Evolutionary conservation across 2,329 filamentous ascomycete species (phyloP).

Genomic region (Ceratocystis eucalypticola): DNA sequence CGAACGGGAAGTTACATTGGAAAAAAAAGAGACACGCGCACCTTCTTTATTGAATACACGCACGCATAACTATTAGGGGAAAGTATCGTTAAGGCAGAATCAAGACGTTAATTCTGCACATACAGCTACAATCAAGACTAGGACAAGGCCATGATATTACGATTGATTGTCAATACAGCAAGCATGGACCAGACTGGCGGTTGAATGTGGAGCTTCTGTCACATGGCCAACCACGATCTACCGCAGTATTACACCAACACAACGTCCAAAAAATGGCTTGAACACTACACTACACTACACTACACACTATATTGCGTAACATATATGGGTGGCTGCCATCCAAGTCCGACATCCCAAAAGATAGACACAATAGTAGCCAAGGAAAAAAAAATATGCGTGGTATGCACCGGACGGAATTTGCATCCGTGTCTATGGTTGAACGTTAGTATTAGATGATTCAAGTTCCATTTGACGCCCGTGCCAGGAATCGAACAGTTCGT

Average conservation of each 20-base stretch:
- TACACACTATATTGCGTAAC: background rate
- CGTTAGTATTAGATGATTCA: background rate
- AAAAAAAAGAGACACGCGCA: background rate
- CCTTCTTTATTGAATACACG: background rate
- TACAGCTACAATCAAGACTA: too few relatives aligned
- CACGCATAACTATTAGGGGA: background rate
- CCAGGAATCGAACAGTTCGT: constrained; percentile 3
- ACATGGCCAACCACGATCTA: background rate
- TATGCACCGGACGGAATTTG: constrained; percentile 12
- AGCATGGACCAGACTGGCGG: background rate
- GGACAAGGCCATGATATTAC: background rate
- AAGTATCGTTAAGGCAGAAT: background rate
- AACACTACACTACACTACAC: background rate
- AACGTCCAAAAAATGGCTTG: background rate
- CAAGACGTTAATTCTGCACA: too few relatives aligned
- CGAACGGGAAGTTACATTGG: background rate
- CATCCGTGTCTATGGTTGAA: constrained; percentile 7
- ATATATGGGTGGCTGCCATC: background rate
- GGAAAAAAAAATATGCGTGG: background rate
- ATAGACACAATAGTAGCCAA: background rate
- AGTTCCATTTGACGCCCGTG: background rate
- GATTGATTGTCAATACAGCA: background rate
- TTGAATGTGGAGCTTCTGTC: constrained; percentile 3
- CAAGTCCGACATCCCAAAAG: background rate
- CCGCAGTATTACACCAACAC: background rate